Conservation (phyloP, 2,329 filamentous ascomycete genomes). For the Penicillium sp. region DNA sequence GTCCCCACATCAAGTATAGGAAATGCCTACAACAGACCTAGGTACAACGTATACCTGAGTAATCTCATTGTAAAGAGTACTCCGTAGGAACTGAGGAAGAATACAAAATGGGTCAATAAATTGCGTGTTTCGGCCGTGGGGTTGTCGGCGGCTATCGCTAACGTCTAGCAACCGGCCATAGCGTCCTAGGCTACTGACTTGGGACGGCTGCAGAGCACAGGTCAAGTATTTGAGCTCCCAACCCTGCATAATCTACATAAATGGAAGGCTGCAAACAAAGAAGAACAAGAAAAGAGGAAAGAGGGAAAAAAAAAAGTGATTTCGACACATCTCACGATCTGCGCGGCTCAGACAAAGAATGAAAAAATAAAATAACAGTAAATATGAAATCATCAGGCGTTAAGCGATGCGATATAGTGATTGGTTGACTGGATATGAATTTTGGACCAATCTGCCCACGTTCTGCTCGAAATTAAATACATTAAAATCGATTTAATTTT, state of each 20-base stretch:
- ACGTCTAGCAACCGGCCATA: conserved; percentile 6
- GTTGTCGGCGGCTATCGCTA: conserved; percentile 15
- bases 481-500: background rate
- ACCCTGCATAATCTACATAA: background rate
- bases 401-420: conserved; percentile 1
- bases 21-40: no score
- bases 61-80: background rate
- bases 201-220: background rate
- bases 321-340: conserved; percentile 11
- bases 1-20: background rate
- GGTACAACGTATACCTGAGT: no score
- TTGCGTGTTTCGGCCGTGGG: conserved; percentile 6
- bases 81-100: no score
- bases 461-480: background rate
- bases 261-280: background rate
- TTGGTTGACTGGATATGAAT: conserved; percentile 1
- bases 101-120: background rate
- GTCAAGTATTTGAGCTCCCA: conserved; percentile 2
- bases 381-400: background rate
- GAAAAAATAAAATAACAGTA: conserved; percentile 1
- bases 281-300: background rate
- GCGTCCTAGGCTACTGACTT: conserved; percentile 4
- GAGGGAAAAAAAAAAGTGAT: background rate
- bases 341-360: conserved; percentile 11
- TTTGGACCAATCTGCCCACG: conserved; percentile 11